Evolutionary conservation across 78 protist species (phyloP), one percentile per base, ranked within the genome.

Genomic region (Trichosphaerium sp.): DNA sequence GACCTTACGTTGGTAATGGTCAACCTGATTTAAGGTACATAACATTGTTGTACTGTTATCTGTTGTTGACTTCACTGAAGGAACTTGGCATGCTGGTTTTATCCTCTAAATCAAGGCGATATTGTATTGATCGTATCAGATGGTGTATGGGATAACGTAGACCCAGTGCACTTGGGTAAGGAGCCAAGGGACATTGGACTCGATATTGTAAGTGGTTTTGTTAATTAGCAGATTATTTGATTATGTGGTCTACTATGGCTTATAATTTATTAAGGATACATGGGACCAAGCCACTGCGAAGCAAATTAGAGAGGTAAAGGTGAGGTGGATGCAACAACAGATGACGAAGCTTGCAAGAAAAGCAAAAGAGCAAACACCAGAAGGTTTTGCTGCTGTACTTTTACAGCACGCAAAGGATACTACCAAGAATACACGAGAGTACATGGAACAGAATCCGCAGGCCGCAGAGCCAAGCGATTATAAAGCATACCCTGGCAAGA

Each of bases 1-100:
- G 87, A 1, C 87, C 77, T 14, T 80, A 80, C 29, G 71, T 80
- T 42, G 85, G 85, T n/a, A 72, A 80, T 38, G 87, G 87, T 28
- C 64, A 64, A 52, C 87, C 87, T 3, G 87, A 80, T 25, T 63
- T 80, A 6, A 31, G 87, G 11, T 74, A 80, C 40, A 60, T 80
- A 15, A 72, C 72, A 39, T 32, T 80, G 23, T 80, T 74, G 39
- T 80, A 71, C n/a, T n/a, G n/a, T n/a, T n/a, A n/a, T n/a, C n/a
- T n/a, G n/a, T n/a, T n/a, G 87, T 28, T 59, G 63, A 52, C 87
- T 80, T 3, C 82, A 80, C 26, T 63, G 72, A 6, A 31, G 87
- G 11, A 80, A 80, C 40, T 61, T 80, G 21, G 68, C 72, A 39
- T 32, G 72, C 23, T 80, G 74, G 39, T 80, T 68, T 10, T 6